Evolutionary conservation across 495 filamentous ascomycete species (phyloP).

Genomic region (Niebla homalea): DNA sequence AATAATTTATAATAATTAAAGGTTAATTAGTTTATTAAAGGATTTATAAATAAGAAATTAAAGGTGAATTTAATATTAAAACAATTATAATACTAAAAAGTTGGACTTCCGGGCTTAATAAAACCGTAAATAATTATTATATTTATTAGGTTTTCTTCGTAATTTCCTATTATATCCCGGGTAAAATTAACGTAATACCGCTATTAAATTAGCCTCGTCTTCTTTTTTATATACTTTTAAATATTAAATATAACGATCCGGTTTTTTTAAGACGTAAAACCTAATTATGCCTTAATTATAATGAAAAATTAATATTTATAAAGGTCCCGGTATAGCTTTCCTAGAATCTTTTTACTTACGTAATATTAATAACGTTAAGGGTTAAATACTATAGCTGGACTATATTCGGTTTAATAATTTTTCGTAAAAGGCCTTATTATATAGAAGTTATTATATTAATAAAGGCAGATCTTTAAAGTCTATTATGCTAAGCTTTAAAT

Average conservation of each 20-base stretch:
- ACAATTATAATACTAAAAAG: too few relatives aligned
- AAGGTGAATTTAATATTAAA: too few relatives aligned
- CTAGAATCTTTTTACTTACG: constrained; percentile 52
- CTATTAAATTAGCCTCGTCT: constrained; percentile 31
- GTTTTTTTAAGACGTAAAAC: background rate
- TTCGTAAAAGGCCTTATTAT: background rate
- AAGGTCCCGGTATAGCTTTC: constrained; percentile 58
- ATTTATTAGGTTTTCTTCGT: constrained; percentile 46
- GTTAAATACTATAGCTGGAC: too few relatives aligned
- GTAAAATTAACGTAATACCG: constrained; percentile 28
- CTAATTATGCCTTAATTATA: constrained; percentile 30
- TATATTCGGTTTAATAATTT: background rate
- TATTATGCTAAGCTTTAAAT: background rate
- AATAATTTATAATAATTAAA: too few relatives aligned
- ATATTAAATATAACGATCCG: constrained; percentile 18
- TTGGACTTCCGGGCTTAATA: too few relatives aligned
- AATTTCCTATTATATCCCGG: constrained; percentile 40
- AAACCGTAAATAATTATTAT: constrained; percentile 46
- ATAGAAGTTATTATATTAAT: constrained; percentile 6
- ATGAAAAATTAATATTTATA: constrained; percentile 57
- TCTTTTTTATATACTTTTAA: constrained; percentile 28
- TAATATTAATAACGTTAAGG: too few relatives aligned
- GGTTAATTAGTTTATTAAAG: too few relatives aligned
- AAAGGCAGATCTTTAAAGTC: background rate
- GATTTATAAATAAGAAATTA: too few relatives aligned